phyloP scores from a whole-genome alignment of 2,329 filamentous ascomycete genomes.

The Ascochyta fabae region DNA sequence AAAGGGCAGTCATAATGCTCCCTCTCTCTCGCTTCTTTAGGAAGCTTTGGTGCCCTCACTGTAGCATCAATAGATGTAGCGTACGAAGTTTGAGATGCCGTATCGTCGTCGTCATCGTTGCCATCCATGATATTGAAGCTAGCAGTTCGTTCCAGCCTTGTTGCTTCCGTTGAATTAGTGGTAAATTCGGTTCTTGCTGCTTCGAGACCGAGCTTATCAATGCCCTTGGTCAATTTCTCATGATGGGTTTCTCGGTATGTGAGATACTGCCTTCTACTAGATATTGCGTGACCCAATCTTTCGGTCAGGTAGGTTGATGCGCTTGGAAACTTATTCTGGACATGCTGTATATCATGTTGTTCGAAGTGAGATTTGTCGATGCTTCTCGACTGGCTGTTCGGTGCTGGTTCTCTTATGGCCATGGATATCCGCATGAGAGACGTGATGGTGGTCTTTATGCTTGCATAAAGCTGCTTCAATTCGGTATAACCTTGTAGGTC shows the following conservation, averaged over 20 bases:
- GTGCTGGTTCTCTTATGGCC: slow-evolving; percentile 42
- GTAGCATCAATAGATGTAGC: slow-evolving; percentile 29
- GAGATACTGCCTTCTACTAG: slow-evolving; percentile 41
- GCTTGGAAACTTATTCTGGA: not conserved
- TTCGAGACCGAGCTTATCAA: slow-evolving; percentile 29
- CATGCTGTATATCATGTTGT: slow-evolving; percentile 29
- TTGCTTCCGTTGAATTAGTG: slow-evolving; percentile 29
- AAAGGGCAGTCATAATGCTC: slow-evolving; percentile 43
- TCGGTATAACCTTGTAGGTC: slow-evolving; percentile 1
- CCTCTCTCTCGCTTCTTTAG: slow-evolving; percentile 26
- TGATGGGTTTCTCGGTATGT: slow-evolving; percentile 44
- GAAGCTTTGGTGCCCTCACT: slow-evolving; percentile 32
- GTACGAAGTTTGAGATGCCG: slow-evolving; percentile 37
- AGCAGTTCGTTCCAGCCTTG: slow-evolving; percentile 1
- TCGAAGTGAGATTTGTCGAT: slow-evolving; percentile 38
- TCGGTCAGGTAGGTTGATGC: slow-evolving; percentile 19
- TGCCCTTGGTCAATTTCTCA: slow-evolving; percentile 33
- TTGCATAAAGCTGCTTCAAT: slow-evolving; percentile 20
- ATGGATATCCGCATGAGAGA: slow-evolving; percentile 45
- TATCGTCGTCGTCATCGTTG: slow-evolving; percentile 22
- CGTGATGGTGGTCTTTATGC: slow-evolving; percentile 31
- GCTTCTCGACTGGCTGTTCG: slow-evolving; percentile 34
- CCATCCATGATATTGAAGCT: slow-evolving; percentile 3
- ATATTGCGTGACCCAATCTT: slow-evolving; percentile 41
- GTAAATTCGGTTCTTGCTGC: slow-evolving; percentile 26